A percentile compares a stretch with the other conserved stretches of the same genome.
Conservation (phyloP, 2,329 filamentous ascomycete genomes). For the Sphaerostilbella broomeana region DNA sequence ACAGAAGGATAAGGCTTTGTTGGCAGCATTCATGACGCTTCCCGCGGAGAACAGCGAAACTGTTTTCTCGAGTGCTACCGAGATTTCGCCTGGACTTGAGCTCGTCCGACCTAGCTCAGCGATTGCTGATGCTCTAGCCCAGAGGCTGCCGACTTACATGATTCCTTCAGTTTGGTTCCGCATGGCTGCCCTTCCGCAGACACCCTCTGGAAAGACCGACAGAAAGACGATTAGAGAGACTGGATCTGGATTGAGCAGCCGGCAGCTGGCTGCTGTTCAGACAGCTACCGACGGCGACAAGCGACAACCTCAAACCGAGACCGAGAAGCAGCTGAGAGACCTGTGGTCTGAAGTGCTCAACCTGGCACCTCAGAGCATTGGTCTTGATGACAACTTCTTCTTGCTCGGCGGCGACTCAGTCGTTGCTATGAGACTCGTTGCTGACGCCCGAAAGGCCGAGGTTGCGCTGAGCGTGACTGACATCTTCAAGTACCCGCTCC, state of each 20-base stretch:
- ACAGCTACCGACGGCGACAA: not conserved
- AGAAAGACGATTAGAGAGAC: conserved; percentile 12
- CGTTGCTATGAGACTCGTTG: conserved; percentile 36
- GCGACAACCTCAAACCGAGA: not conserved
- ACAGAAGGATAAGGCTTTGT: not conserved
- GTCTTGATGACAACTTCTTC: conserved; percentile 32
- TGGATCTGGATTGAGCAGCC: not conserved
- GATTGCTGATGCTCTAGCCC: conserved; percentile 24
- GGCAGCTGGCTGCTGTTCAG: not conserved
- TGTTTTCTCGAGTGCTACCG: no score
- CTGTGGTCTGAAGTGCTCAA: conserved; percentile 1
- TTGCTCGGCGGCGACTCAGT: conserved; percentile 39
- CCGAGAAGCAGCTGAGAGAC: not conserved
- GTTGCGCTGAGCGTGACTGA: conserved; percentile 7
- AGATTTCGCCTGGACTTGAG: not conserved
- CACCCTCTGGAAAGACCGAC: conserved; percentile 15
- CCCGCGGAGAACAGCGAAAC: conserved; percentile 25
- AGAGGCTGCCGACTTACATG: conserved; percentile 29
- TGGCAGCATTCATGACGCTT: not conserved
- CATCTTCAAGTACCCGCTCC: conserved; percentile 9
- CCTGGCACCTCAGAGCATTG: conserved; percentile 15
- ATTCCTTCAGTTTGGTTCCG: conserved; percentile 16
- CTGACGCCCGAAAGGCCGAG: conserved; percentile 24
- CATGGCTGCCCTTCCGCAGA: conserved; percentile 13
- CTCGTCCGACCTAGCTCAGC: conserved; percentile 34